phyloP scores from a whole-genome alignment of 2,329 filamentous ascomycete species.

The Pyricularia pennisetigena region DNA sequence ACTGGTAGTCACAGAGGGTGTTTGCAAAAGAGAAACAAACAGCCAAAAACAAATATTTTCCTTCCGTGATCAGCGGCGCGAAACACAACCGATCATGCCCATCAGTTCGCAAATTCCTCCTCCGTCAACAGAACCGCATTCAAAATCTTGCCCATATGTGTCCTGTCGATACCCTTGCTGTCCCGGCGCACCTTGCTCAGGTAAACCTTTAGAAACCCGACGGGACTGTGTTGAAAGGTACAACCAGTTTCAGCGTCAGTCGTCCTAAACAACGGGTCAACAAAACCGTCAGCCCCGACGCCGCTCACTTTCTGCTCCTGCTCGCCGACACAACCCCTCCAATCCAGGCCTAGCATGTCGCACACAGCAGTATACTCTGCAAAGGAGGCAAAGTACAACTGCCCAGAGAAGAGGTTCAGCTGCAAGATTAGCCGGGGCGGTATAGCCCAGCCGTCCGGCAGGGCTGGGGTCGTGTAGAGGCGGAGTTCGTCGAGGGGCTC shows the following conservation, averaged over 20 bases:
- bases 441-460: constrained; percentile 8
- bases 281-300: not conserved
- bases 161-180: constrained; percentile 26
- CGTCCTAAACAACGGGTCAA: not conserved
- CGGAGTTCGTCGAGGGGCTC: constrained; percentile 32
- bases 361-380: constrained; percentile 45
- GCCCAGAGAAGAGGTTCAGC: constrained; percentile 59
- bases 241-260: not conserved
- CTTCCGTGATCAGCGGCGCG: too few relatives aligned
- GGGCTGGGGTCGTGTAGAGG: constrained; percentile 28
- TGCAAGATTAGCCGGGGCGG: constrained; percentile 25
- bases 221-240: not conserved
- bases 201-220: constrained; percentile 18
- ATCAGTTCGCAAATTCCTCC: not conserved
- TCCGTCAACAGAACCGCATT: constrained; percentile 21
- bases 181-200: constrained; percentile 25
- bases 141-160: constrained; percentile 28
- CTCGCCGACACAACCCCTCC: not conserved
- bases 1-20: too few relatives aligned
- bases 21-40: too few relatives aligned
- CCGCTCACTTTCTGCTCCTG: not conserved
- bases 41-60: too few relatives aligned
- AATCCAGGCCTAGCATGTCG: constrained; percentile 31
- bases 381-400: constrained; percentile 50
- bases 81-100: too few relatives aligned